Evolutionary conservation across 495 filamentous ascomycete genomes (phyloP).

Genomic region (Articulospora tetracladia): DNA sequence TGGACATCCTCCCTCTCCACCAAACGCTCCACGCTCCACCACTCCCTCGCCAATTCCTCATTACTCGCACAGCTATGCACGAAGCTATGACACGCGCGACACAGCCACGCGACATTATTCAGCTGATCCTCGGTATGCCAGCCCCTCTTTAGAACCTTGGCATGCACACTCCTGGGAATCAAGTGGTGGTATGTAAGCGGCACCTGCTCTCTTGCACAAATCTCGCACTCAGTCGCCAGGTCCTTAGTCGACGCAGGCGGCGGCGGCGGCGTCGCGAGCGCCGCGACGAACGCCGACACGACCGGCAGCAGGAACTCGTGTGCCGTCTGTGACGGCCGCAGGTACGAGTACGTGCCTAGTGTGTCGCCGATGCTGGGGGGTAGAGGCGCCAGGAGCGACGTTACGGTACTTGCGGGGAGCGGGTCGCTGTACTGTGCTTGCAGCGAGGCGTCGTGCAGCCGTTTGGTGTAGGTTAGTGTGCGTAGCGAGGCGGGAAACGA

Average conservation of each 20-base stretch:
- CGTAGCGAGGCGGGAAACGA: slow-evolving; percentile 57
- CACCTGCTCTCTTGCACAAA: slow-evolving; percentile 77
- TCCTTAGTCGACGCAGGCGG: slow-evolving; percentile 51
- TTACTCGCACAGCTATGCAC: slow-evolving; percentile 74
- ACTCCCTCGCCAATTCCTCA: slow-evolving; percentile 75
- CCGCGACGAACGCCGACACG: slow-evolving; percentile 54
- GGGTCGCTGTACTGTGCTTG: slow-evolving; percentile 44
- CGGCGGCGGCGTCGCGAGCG: slow-evolving; percentile 55
- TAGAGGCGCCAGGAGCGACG: slow-evolving; percentile 60
- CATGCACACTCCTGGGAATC: slow-evolving; percentile 72
- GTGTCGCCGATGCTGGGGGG: slow-evolving; percentile 45
- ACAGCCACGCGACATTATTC: slow-evolving; percentile 84
- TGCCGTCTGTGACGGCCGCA: slow-evolving; percentile 33
- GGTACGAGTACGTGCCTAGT: slow-evolving; percentile 20
- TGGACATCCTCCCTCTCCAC: slow-evolving; percentile 67
- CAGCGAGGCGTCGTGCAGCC: slow-evolving; percentile 44
- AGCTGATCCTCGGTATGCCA: slow-evolving; percentile 76
- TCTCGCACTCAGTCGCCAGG: slow-evolving; percentile 59
- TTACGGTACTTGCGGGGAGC: slow-evolving; percentile 38
- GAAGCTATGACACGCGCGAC: slow-evolving; percentile 81
- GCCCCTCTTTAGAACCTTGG: slow-evolving; percentile 73
- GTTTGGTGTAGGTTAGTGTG: slow-evolving; percentile 53
- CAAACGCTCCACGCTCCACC: slow-evolving; percentile 67
- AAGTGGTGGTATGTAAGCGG: slow-evolving; percentile 81
- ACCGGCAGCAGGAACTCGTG: slow-evolving; percentile 57